Evolutionary conservation across 306 rosid genomes (phyloP).

Genomic region (Cicer pinnatifidum): DNA sequence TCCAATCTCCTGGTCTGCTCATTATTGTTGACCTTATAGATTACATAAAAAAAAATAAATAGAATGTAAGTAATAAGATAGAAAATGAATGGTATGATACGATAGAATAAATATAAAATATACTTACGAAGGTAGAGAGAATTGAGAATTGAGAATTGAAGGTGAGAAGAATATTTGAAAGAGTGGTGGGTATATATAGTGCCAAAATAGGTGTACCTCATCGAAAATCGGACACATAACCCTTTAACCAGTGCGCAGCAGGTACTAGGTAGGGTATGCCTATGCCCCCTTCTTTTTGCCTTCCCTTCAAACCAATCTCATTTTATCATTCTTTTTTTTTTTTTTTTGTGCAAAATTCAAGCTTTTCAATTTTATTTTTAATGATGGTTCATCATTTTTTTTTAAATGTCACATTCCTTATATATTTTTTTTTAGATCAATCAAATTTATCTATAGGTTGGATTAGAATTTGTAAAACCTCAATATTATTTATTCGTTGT

Average conservation of each 20-base stretch:
- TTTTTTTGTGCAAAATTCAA: not conserved
- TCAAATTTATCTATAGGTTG: too few relatives aligned
- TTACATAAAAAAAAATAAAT: not conserved
- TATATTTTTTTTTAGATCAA: too few relatives aligned
- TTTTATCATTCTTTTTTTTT: not conserved
- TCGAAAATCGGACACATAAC: slow-evolving; percentile 58
- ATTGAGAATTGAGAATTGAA: not conserved
- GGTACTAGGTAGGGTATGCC: slow-evolving; percentile 21
- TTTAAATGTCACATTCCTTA: too few relatives aligned
- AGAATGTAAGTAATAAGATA: not conserved
- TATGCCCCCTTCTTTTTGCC: slow-evolving; percentile 41
- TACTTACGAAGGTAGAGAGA: not conserved
- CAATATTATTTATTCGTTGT: too few relatives aligned
- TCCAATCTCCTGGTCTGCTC: slow-evolving; percentile 97
- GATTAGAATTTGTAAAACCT: too few relatives aligned
- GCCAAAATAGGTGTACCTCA: slow-evolving; percentile 44
- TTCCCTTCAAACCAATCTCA: slow-evolving; percentile 44
- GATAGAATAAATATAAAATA: not conserved
- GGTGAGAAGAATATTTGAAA: slow-evolving; percentile 1
- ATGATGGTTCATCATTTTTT: too few relatives aligned
- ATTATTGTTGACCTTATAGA: slow-evolving; percentile 29
- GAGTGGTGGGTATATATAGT: slow-evolving; percentile 67
- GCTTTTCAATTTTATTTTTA: not conserved
- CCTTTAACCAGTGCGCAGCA: slow-evolving; percentile 18
- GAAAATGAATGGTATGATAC: not conserved